phyloP scores from a whole-genome alignment of 768 basidiomycete genomes.

The Psilocybe subaeruginosa region DNA sequence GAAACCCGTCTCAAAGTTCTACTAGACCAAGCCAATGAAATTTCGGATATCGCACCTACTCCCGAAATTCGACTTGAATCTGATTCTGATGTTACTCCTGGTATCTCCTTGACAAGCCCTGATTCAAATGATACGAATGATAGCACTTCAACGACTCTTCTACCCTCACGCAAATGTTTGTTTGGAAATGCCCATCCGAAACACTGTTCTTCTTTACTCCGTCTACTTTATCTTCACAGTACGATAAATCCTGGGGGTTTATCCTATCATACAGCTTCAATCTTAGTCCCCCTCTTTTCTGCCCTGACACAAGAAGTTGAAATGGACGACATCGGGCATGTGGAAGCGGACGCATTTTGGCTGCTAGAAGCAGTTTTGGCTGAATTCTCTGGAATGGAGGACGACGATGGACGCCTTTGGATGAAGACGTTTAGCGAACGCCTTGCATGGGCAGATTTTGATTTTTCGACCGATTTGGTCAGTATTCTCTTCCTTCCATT shows the following conservation, averaged over 20 bases:
- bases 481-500: constrained; percentile 18
- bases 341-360: constrained; percentile 86
- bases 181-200: constrained; percentile 54
- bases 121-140: constrained; percentile 14
- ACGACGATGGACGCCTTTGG: constrained; percentile 64
- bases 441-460: constrained; percentile 63
- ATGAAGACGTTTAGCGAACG: constrained; percentile 63
- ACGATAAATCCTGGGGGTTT: constrained; percentile 72
- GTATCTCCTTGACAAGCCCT: constrained; percentile 38
- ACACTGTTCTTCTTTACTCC: constrained; percentile 66
- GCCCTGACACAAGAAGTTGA: constrained; percentile 65
- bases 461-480: constrained; percentile 65
- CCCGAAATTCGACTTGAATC: constrained; percentile 41
- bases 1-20: constrained; percentile 56
- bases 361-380: constrained; percentile 74
- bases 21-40: constrained; percentile 33
- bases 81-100: constrained; percentile 30
- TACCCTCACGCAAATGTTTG: constrained; percentile 47
- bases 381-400: constrained; percentile 75
- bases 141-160: constrained; percentile 39
- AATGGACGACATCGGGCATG: constrained; percentile 60
- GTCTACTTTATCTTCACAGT: constrained; percentile 73
- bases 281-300: constrained; percentile 71
- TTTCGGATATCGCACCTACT: constrained; percentile 36
- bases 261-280: constrained; percentile 68